These are phyloP conservation scores for Steccherinum ochraceum DNA, from an alignment of 768 basidiomycete species.

Conservation along the genomic window DNA sequence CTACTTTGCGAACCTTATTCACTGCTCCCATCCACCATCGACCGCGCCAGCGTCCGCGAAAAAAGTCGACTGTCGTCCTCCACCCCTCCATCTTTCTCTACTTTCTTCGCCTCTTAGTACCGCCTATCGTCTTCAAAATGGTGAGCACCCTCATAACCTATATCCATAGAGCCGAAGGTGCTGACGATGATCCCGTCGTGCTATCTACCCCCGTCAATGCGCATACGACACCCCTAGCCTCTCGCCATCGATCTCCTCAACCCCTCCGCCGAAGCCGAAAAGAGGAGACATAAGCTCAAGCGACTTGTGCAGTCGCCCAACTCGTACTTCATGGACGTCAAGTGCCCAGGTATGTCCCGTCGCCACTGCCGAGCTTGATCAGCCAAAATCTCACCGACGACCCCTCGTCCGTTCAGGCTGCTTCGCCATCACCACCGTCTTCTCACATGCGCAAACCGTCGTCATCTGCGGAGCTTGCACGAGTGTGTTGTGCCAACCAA, in stretches of 20 bases:
- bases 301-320: constrained; percentile 97
- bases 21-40: neutral
- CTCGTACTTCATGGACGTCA: constrained; percentile 99
- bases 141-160: constrained; percentile 10
- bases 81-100: constrained; percentile 11
- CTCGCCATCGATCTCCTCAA: constrained; percentile 98
- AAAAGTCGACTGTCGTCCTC: constrained; percentile 15
- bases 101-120: constrained; percentile 6
- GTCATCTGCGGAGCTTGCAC: constrained; percentile 91
- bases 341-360: constrained; percentile 73
- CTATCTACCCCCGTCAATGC: neutral
- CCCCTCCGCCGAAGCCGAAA: constrained; percentile 83
- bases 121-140: constrained; percentile 17
- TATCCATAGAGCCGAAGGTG: neutral
- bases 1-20: constrained; percentile 8
- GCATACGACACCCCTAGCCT: constrained; percentile 45
- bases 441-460: constrained; percentile 98
- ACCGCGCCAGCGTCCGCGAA: constrained; percentile 16
- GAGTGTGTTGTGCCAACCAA: constrained; percentile 94
- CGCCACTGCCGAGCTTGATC: neutral
- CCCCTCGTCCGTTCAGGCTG: constrained; percentile 50
- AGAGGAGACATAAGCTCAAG: constrained; percentile 96
- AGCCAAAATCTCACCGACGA: neutral
- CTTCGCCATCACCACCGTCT: constrained; percentile 94
- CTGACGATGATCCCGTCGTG: neutral